phyloP scores from a whole-genome alignment of 805 yeast species.

The Metschnikowia proteae region DNA sequence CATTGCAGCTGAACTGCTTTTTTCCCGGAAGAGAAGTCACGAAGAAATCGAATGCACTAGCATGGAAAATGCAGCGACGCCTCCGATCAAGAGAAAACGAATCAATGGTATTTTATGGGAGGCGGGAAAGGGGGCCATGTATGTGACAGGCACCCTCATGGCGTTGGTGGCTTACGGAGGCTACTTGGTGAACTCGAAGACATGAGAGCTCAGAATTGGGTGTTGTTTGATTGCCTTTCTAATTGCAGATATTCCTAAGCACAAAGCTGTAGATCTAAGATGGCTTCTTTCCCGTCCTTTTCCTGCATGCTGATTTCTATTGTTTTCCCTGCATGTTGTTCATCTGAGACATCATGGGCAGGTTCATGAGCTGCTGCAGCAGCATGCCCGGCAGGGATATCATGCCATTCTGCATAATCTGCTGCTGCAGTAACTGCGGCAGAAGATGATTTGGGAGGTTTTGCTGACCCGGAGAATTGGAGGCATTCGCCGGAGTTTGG shows the following conservation, averaged over 20 bases:
- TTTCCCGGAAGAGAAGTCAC: constrained; percentile 9
- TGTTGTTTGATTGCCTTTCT: neutral
- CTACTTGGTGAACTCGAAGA: constrained; percentile 7
- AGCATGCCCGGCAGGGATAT: constrained; percentile 18
- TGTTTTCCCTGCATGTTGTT: constrained; percentile 16
- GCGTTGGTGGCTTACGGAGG: constrained; percentile 39
- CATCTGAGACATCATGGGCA: constrained; percentile 20
- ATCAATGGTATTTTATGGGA: constrained; percentile 26
- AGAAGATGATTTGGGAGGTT: constrained; percentile 3
- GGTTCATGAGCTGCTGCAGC: constrained; percentile 18
- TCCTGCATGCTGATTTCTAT: neutral
- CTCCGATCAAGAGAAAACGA: constrained; percentile 14
- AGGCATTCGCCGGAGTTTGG: neutral
- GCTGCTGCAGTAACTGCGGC: constrained; percentile 6
- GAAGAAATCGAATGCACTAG: constrained; percentile 7
- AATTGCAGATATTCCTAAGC: neutral
- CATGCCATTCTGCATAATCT: constrained; percentile 11
- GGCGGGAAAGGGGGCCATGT: constrained; percentile 29
- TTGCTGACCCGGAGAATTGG: neutral
- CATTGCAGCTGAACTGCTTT: neutral
- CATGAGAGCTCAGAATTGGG: neutral
- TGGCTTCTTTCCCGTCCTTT: neutral
- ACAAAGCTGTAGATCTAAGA: neutral
- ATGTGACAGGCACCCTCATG: constrained; percentile 29
- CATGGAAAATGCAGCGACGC: neutral